Conservation (phyloP, 495 filamentous ascomycete species). For the Xylaria scruposa region DNA sequence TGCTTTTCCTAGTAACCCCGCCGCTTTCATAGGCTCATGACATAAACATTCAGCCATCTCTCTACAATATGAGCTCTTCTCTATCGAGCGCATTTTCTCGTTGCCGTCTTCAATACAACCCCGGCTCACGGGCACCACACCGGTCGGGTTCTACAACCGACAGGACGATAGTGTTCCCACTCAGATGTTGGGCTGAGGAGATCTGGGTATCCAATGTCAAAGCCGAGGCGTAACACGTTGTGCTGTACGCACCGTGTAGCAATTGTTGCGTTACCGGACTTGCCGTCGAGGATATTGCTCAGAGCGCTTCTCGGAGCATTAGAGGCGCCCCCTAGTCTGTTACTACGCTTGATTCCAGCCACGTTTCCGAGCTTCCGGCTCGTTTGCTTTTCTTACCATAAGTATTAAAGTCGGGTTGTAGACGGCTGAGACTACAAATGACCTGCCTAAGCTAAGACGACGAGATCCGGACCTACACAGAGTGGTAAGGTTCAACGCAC, state of each 20-base stretch:
- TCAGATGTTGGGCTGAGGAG: background rate
- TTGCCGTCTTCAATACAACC: background rate
- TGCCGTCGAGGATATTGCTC: too few species aligned
- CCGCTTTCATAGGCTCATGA: background rate
- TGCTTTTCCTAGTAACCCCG: constrained; percentile 20
- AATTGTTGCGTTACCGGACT: background rate
- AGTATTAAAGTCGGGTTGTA: background rate
- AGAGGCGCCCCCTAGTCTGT: background rate
- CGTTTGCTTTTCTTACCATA: background rate
- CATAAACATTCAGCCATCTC: background rate
- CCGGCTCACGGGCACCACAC: background rate
- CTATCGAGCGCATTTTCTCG: background rate
- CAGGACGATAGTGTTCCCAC: background rate
- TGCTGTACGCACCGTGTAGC: background rate
- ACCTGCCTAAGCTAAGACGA: too few species aligned
- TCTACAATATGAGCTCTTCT: background rate
- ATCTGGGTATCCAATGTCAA: background rate
- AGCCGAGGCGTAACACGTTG: background rate
- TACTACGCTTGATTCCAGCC: background rate
- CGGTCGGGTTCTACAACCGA: constrained; percentile 6
- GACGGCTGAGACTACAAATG: background rate
- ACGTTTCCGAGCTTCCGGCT: background rate
- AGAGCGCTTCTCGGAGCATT: too few species aligned
- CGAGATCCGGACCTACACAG: background rate
- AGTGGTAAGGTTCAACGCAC: too few species aligned